These are phyloP conservation scores for Blastobotrys malaysiensis DNA, from an alignment of 1,139 yeast genomes.

Conservation along the genomic window DNA sequence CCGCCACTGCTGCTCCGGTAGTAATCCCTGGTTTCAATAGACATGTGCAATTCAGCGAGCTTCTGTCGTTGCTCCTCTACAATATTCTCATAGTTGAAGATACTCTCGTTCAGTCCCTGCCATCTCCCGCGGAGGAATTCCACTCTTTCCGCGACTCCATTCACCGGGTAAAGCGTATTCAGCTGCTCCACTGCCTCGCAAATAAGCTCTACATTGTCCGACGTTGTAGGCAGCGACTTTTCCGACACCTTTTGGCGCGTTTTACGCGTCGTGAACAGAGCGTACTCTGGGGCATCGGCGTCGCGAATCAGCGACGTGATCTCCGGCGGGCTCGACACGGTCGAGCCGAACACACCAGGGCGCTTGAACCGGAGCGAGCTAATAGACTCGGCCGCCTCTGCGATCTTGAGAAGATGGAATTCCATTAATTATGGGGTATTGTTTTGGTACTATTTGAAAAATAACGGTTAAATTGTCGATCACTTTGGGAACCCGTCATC, in stretches of 20 bases:
- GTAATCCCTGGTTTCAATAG: slow-evolving; percentile 16
- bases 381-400: slow-evolving; percentile 29
- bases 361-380: slow-evolving; percentile 41
- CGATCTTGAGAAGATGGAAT: slow-evolving; percentile 23
- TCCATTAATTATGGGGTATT: too few species aligned
- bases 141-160: slow-evolving; percentile 28
- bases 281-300: slow-evolving; percentile 50
- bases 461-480: background rate
- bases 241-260: slow-evolving; percentile 1
- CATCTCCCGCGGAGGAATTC: slow-evolving; percentile 21
- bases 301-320: slow-evolving; percentile 58
- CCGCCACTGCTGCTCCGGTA: background rate
- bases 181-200: slow-evolving; percentile 31
- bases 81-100: slow-evolving; percentile 31
- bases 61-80: slow-evolving; percentile 29
- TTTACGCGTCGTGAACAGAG: slow-evolving; percentile 37
- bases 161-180: slow-evolving; percentile 30
- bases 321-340: slow-evolving; percentile 49
- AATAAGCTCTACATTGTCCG: slow-evolving; percentile 30
- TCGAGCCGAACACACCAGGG: slow-evolving; percentile 62
- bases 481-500: background rate
- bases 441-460: too few species aligned
- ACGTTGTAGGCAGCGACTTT: slow-evolving; percentile 16
- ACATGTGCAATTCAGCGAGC: slow-evolving; percentile 18
- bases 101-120: slow-evolving; percentile 23